Base-by-base conservation (phyloP, 306 rosid species). In the Datisca glomerata region DNA sequence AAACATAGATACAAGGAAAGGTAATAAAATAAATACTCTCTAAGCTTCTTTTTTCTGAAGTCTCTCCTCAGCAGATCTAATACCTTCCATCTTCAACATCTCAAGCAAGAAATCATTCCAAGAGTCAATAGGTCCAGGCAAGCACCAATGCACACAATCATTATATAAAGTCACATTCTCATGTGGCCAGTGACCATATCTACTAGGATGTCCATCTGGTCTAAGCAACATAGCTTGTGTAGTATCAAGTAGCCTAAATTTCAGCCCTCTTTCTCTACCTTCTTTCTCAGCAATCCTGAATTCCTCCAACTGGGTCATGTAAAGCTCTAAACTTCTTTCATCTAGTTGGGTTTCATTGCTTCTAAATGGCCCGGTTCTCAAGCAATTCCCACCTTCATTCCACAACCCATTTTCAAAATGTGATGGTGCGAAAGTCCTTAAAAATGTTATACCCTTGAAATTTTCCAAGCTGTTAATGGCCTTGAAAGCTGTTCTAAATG, bases 151-250 rank as follows among this genome's bases (percentile, higher is more conserved):
- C 15, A 85, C 86, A 66, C 98, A 91, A 28, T 91, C 98, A 50
- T 85, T 84, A 32, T 68, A 71, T 63, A 80, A 41, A 6, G 85
- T 84, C 24, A 68, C 87, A 22, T 78, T 85, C 9, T 62, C 92
- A 25, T 69, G 17, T 0, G 96, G 80, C 96, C 85, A 78, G 59
- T 84, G 98, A 1, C 98, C 92, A 53, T 66, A 80, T 27, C 29
- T 65, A 63, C 94, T 78, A 1, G 98, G 98, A 14, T 91, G 96
- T 3, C 98, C 98, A 60, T 91, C 98, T 25, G 94, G 98, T 43
- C 98, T 81, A 46, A 78, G 46, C 51, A 72, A 24, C 31, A 53
- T 31, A 3, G 96, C 82, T 39, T 61, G 75, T 25, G 92, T 91
- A 0, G 77, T 61, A 52, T 91, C 96, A 33, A 80, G 45, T 3